These are phyloP conservation scores for Climacium dendroides DNA, from an alignment of 225 moss, liverwort and hornwort genomes.

Conservation along the genomic window DNA sequence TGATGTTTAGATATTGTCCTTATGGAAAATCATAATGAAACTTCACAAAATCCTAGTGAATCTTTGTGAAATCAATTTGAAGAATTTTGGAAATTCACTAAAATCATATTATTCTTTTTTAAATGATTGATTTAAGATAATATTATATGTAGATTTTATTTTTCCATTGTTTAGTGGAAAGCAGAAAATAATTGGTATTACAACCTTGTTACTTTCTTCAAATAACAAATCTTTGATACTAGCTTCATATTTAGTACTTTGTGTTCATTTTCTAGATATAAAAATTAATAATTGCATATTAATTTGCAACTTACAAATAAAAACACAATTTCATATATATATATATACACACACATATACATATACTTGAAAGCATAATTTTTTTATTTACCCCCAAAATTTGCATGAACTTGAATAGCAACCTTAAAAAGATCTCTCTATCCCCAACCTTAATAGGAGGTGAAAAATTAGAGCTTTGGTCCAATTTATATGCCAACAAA, in stretches of 20 bases:
- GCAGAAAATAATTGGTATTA: not conserved
- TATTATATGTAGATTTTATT: not conserved
- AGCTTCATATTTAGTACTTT: not conserved
- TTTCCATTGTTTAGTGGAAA: not conserved
- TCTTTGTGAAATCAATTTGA: not conserved
- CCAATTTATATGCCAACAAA: not conserved
- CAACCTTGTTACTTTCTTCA: not conserved
- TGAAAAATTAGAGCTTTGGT: not conserved
- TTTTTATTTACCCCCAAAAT: accelerated
- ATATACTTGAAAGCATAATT: not conserved
- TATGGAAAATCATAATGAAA: not conserved
- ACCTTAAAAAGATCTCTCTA: not conserved
- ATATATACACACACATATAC: too few species aligned
- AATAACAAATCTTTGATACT: not conserved
- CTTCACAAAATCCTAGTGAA: not conserved
- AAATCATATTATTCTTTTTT: not conserved
- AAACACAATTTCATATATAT: not conserved
- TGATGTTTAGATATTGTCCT: not conserved
- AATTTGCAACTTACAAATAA: not conserved
- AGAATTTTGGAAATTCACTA: not conserved
- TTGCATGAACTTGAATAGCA: not conserved
- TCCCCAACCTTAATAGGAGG: not conserved
- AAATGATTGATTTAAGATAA: too few species aligned
- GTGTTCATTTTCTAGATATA: not conserved
- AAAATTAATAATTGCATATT: not conserved